phyloP scores from a whole-genome alignment of 495 filamentous ascomycete genomes.

The Tricharina praecox region DNA sequence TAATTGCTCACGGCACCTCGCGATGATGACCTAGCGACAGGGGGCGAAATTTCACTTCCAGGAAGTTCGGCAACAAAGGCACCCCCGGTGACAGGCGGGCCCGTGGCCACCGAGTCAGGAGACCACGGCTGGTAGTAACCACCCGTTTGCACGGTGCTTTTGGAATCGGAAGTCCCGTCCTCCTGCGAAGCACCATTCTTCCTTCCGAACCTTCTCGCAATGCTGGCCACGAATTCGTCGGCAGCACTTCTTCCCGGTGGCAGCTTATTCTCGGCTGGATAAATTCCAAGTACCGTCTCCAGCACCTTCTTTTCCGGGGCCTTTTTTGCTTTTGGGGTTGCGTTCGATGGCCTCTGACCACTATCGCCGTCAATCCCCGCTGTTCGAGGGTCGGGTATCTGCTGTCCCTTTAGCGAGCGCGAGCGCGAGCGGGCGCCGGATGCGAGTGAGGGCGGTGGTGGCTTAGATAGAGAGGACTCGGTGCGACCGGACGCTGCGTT shows the following conservation, averaged over 20 bases:
- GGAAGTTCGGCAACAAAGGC: too few species aligned
- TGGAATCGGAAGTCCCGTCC: too few species aligned
- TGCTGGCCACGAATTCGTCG: not conserved
- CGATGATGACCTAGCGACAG: too few species aligned
- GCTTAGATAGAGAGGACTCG: too few species aligned
- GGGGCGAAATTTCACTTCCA: too few species aligned
- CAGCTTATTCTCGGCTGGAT: slow-evolving; percentile 6
- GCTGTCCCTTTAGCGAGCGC: not conserved
- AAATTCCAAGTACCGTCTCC: slow-evolving; percentile 4
- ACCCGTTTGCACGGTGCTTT: too few species aligned
- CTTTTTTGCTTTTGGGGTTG: not conserved
- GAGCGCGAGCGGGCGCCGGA: not conserved
- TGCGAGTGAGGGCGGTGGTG: not conserved
- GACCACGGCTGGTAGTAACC: too few species aligned
- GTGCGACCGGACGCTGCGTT: too few species aligned
- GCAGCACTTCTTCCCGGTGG: slow-evolving; percentile 5
- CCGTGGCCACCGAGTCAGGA: too few species aligned
- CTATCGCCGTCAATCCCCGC: not conserved
- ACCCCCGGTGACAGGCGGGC: too few species aligned
- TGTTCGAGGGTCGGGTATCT: not conserved
- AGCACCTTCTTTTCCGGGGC: not conserved
- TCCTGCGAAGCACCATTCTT: too few species aligned
- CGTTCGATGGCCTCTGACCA: not conserved
- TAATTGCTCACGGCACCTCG: too few species aligned
- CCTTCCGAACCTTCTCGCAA: not conserved